Conservation (phyloP, 164 flowering plant species). For the Euptelea pleiosperma region DNA sequence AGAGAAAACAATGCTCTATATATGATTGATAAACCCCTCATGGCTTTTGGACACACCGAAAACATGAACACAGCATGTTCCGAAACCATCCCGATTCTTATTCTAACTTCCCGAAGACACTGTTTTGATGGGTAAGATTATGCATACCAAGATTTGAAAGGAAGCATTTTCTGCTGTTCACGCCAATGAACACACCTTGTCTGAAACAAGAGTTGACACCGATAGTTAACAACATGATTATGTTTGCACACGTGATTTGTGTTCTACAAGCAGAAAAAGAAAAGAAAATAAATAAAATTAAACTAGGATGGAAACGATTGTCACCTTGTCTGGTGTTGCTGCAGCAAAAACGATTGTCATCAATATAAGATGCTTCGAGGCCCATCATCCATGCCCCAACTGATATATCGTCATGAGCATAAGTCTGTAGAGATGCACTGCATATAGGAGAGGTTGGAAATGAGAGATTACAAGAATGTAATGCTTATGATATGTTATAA, state of each 20-base stretch:
- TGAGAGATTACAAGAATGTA: neutral
- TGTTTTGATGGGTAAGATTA: neutral
- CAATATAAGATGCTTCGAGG: constrained; percentile 75
- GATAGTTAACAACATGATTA: neutral
- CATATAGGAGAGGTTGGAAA: constrained; percentile 14
- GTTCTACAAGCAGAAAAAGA: neutral
- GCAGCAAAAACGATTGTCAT: constrained; percentile 86
- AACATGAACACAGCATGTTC: neutral
- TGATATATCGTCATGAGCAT: constrained; percentile 87
- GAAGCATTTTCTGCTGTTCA: constrained; percentile 20
- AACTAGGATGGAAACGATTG: no score
- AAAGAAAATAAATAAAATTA: neutral
- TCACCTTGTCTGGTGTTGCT: constrained; percentile 71
- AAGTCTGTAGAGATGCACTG: constrained; percentile 87
- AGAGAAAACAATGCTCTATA: no score
- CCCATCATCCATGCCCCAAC: constrained; percentile 99
- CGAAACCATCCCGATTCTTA: neutral
- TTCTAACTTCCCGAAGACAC: no score
- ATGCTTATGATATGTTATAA: no score
- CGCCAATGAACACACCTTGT: constrained; percentile 60
- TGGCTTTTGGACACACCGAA: no score
- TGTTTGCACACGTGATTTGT: neutral
- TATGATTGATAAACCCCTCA: no score
- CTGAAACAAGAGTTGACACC: constrained; percentile 32
- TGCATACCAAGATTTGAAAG: constrained; percentile 3